A percentile compares a stretch with the other conserved stretches of the same genome.
Conservation (phyloP, 192 early-diverging fungal species). For the Irineochytrium annulatum region DNA sequence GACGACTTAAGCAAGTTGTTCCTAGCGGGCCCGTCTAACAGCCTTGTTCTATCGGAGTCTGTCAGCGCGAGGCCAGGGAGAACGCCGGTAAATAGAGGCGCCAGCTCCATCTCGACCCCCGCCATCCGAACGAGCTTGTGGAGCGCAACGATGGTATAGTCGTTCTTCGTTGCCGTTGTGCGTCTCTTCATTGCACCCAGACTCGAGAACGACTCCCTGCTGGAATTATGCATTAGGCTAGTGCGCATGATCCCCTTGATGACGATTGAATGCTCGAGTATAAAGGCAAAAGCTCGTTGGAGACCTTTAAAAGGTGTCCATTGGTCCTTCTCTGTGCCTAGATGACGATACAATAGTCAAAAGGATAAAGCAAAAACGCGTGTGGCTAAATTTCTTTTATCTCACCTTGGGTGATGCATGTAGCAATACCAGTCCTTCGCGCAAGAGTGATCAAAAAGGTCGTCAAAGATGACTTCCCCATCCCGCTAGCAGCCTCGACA, state of each 20-base stretch:
- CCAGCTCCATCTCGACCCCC: neutral
- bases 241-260: too few relatives aligned
- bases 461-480: neutral
- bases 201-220: too few relatives aligned
- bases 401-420: too few relatives aligned
- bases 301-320: neutral
- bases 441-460: neutral
- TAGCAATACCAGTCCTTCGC: too few relatives aligned
- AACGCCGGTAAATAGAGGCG: neutral
- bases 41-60: neutral
- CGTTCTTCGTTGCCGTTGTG: too few relatives aligned
- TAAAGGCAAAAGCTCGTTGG: neutral
- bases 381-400: too few relatives aligned
- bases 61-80: neutral
- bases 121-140: too few relatives aligned
- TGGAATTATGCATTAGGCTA: too few relatives aligned
- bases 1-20: neutral
- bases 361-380: too few relatives aligned
- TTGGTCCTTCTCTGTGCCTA: neutral
- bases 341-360: too few relatives aligned
- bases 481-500: constrained; percentile 4
- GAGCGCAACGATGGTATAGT: too few relatives aligned
- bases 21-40: neutral
- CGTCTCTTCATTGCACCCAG: neutral
- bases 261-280: too few relatives aligned